Percentiles rank a stretch among this genome's conserved stretches.
Conservation (phyloP, 2,329 filamentous ascomycete genomes). For the Scedosporium boydii region DNA sequence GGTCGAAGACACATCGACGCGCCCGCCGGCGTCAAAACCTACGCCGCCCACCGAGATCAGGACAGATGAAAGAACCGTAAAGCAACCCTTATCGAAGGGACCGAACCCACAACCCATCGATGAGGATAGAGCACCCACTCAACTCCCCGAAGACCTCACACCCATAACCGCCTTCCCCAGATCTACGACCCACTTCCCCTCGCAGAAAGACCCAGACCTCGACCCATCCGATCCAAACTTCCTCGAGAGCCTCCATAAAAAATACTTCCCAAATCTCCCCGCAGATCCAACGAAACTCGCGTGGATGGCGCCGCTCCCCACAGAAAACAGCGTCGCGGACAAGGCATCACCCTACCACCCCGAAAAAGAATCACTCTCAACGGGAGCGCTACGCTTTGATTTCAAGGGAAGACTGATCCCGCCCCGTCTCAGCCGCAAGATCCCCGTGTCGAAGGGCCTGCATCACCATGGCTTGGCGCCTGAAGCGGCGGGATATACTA, state of each 20-base stretch:
- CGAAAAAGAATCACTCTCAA: conserved; percentile 57
- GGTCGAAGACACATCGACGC: conserved; percentile 21
- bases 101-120: conserved; percentile 19
- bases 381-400: conserved; percentile 77
- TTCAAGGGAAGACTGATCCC: conserved; percentile 75
- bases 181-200: conserved; percentile 51
- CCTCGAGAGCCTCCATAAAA: conserved; percentile 72
- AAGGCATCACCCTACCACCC: conserved; percentile 75
- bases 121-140: conserved; percentile 31
- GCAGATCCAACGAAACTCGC: conserved; percentile 77
- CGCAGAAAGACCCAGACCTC: conserved; percentile 55
- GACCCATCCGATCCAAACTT: conserved; percentile 79
- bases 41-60: conserved; percentile 6
- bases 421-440: conserved; percentile 60
- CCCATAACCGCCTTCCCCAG: conserved; percentile 26
- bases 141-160: conserved; percentile 32
- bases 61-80: conserved; percentile 5
- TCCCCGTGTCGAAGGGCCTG: conserved; percentile 70
- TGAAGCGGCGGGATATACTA: conserved; percentile 88
- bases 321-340: conserved; percentile 54
- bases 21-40: conserved; percentile 13
- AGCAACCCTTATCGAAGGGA: conserved; percentile 10
- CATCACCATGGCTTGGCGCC: conserved; percentile 92
- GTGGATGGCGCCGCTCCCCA: conserved; percentile 75
- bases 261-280: conserved; percentile 86